Base-by-base conservation (phyloP, 2,329 filamentous ascomycete species). In the Pseudonectria buxi region DNA sequence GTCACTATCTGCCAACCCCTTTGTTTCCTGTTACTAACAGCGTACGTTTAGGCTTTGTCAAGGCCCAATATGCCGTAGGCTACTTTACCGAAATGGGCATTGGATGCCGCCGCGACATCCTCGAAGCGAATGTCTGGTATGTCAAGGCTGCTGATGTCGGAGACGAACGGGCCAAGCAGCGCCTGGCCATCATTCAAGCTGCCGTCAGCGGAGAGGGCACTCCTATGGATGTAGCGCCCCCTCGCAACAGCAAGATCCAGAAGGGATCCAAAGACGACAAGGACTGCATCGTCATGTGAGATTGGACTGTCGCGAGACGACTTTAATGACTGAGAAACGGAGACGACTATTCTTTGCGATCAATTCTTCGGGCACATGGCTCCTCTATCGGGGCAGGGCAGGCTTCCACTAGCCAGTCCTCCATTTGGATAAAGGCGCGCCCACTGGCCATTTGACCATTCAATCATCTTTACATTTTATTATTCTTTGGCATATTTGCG, bases 21-120 rank as follows among this genome's bases (percentile, higher is more conserved):
- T 6, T 16, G 14, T 11, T 33, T 15, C 9, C 18, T 5, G 18
- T 5, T 22, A 22, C 18, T 22, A 22, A 22, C 18, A 9, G 9
- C 18, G 9, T 22, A 9, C 5, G 18, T 22, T 3, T 45, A 86
- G 83, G 78, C 32, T 75, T 69, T 41, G 71, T 75, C 44, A 79
- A 78, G 50, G 92, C 92, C n/a, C 80, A 95, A 58, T 98, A 96
- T 52, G 87, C 92, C 0, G 78, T 95, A 14, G 92, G 88, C 29
- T 96, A 95, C 63, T 98, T 98, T 59, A 95, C 89, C 5, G 92
- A 98, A 61, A 95, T 94, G 86, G 92, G 92, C 44, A 95, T 98
- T 50, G 92, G 92, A 32, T 95, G 88, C 59, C 84, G 88, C 26
- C 81, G 87, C 32, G 92, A 98, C 58, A 81, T 90, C n/a, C 74